Evolutionary conservation across 768 basidiomycete species (phyloP).

Genomic region (Hebeloma cylindrosporum): DNA sequence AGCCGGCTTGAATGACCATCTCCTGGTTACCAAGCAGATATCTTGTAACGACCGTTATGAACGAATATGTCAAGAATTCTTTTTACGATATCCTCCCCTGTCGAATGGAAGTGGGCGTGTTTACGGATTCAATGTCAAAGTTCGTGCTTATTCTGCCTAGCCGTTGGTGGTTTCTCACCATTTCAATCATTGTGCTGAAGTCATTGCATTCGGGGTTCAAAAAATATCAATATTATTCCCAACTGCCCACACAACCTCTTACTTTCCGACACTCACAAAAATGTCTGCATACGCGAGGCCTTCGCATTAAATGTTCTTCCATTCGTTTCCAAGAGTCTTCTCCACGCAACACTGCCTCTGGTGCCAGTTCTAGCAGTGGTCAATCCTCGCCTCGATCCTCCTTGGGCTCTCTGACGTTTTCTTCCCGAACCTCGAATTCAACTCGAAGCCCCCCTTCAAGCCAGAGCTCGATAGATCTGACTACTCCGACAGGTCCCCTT

Average conservation of each 20-base stretch:
- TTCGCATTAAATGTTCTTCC: conserved; percentile 24
- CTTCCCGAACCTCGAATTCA: conserved; percentile 36
- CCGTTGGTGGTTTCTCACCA: conserved; percentile 14
- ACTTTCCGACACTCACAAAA: conserved; percentile 24
- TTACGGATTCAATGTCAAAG: conserved; percentile 25
- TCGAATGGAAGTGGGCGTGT: conserved; percentile 16
- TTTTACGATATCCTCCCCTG: conserved; percentile 11
- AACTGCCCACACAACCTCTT: conserved; percentile 26
- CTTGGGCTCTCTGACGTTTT: conserved; percentile 38
- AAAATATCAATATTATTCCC: conserved; percentile 17
- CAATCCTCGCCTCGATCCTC: conserved; percentile 52
- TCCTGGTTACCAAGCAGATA: background rate
- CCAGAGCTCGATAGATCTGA: conserved; percentile 36
- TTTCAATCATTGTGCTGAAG: conserved; percentile 14
- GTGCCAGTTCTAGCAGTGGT: conserved; percentile 36
- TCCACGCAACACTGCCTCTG: conserved; percentile 25
- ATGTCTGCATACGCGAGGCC: conserved; percentile 13
- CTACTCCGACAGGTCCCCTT: conserved; percentile 35
- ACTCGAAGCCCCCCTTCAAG: conserved; percentile 46
- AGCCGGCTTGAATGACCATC: conserved; percentile 6
- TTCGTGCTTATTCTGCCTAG: conserved; percentile 17
- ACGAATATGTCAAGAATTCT: conserved; percentile 4
- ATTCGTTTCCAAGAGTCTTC: conserved; percentile 10
- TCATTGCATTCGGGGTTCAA: conserved; percentile 9
- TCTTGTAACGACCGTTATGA: conserved; percentile 10